Evolutionary conservation across 495 filamentous ascomycete genomes (phyloP), one percentile per base, ranked within the genome.

Genomic region (Eremomyces bilateralis): DNA sequence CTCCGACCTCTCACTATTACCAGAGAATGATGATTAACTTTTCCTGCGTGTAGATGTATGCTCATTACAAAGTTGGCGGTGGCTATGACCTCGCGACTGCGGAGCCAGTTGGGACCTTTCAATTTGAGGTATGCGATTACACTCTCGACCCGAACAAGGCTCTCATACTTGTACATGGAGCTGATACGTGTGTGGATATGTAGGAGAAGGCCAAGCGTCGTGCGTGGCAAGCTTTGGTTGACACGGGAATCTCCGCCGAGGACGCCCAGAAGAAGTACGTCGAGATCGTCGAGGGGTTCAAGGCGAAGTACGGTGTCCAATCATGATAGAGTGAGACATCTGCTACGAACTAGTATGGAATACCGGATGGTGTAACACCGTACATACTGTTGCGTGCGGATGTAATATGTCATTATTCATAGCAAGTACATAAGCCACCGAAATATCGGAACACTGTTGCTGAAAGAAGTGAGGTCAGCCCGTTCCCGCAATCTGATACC

Each of bases 201-300:
- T 33, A 90, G 80, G 69, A 57, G 54, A 85, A 82, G 59, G 71
- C 70, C 42, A 88, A 85, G 64, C 65, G 69, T 59, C 62, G 63
- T 21, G 73, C 71, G 15, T 93, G 80, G 80, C 50, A 73, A 53
- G 62, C 67, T 38, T 38, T 71, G 38, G 54, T 65, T 41, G 54
- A 71, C 17, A 65, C 72, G 33, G 63, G 63, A 33, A 52, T 73
- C 33, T 65, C 58, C 31, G 37, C 61, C 27, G 59, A 67, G 41
- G 52, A 73, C 36, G 78, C 80, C 5, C 70, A 85, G 69, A 65
- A 66, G 49, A 58, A 67, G 40, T 93, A 93, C 53, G 72, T 88
- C 44, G 52, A 63, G 52, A 50, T 72, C 40, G 70, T 84, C 39
- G 69, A 76, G 53, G 48, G 47, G 42, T 50, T 84, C 51, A 81